phyloP scores from a whole-genome alignment of 306 rosid species.

The Ceratonia siliqua region DNA sequence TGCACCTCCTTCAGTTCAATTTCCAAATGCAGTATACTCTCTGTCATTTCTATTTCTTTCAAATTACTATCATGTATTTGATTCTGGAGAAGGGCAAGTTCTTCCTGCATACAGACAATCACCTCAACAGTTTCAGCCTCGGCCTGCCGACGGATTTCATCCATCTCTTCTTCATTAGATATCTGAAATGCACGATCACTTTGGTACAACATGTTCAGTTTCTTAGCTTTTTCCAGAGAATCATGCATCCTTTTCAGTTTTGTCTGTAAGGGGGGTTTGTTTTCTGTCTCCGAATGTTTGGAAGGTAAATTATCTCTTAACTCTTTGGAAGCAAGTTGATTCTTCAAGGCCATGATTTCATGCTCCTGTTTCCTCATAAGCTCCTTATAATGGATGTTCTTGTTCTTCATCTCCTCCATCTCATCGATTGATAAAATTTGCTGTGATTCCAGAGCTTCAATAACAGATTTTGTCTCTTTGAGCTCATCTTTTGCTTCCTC shows the following conservation, averaged over 20 bases:
- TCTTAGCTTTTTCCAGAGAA: constrained; percentile 92
- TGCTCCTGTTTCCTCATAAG: constrained; percentile 60
- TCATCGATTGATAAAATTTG: constrained; percentile 73
- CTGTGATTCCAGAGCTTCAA: constrained; percentile 83
- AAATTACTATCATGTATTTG: constrained; percentile 66
- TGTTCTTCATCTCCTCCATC: constrained; percentile 68
- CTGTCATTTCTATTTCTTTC: constrained; percentile 76
- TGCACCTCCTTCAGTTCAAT: constrained; percentile 61
- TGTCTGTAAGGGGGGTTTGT: constrained; percentile 49
- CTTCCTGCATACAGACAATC: constrained; percentile 94
- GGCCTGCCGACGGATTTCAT: constrained; percentile 73
- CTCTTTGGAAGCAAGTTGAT: constrained; percentile 52
- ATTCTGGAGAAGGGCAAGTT: constrained; percentile 70
- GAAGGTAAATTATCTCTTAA: constrained; percentile 45
- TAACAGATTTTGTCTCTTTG: constrained; percentile 62
- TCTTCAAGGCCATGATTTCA: constrained; percentile 66
- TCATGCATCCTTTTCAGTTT: constrained; percentile 79
- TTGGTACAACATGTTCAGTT: constrained; percentile 68
- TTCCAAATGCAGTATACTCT: constrained; percentile 51
- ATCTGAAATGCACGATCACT: constrained; percentile 75
- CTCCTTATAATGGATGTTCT: constrained; percentile 46
- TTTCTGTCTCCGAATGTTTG: constrained; percentile 40
- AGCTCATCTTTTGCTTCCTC: constrained; percentile 57
- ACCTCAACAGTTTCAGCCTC: constrained; percentile 97
- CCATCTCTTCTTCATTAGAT: constrained; percentile 89